Percentiles rank a stretch among this genome's conserved stretches.
phyloP scores from a whole-genome alignment of 2,329 filamentous ascomycete genomes.

The Pseudogymnoascus sp. region DNA sequence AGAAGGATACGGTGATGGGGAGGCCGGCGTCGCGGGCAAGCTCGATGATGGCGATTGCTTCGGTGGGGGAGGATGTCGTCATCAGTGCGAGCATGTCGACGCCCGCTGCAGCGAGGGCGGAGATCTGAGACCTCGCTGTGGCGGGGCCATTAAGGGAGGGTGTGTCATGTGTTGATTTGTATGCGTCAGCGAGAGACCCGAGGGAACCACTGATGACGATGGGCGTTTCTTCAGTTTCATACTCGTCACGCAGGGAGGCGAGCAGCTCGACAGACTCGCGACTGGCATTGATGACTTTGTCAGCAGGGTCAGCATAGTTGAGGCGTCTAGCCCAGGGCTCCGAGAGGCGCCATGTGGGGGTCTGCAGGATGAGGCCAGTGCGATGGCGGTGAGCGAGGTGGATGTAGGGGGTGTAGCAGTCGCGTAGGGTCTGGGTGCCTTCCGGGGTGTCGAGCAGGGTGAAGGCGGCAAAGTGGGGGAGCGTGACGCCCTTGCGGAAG shows the following conservation, averaged over 20 bases:
- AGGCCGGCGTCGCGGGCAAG: neutral
- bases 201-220: neutral
- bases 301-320: neutral
- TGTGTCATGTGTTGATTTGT: neutral
- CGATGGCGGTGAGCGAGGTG: neutral
- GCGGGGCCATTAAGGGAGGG: constrained; percentile 2
- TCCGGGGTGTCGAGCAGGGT: constrained; percentile 2
- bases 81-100: constrained; percentile 2
- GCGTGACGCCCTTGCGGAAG: constrained; percentile 9
- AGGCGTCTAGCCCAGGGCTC: constrained; percentile 11
- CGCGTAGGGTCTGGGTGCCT: constrained; percentile 5
- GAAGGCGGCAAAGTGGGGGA: constrained; percentile 5
- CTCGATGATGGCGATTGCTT: constrained; percentile 3
- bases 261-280: neutral
- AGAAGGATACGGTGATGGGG: constrained; percentile 1
- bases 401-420: constrained; percentile 2
- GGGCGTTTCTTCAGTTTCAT: neutral
- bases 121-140: neutral
- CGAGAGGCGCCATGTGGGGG: constrained; percentile 14
- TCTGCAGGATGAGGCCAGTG: constrained; percentile 13
- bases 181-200: neutral
- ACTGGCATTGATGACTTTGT: neutral
- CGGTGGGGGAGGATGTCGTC: neutral
- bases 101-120: neutral
- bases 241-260: neutral